Conservation (phyloP, 2,329 filamentous ascomycete species). For the Periconia sp. region DNA sequence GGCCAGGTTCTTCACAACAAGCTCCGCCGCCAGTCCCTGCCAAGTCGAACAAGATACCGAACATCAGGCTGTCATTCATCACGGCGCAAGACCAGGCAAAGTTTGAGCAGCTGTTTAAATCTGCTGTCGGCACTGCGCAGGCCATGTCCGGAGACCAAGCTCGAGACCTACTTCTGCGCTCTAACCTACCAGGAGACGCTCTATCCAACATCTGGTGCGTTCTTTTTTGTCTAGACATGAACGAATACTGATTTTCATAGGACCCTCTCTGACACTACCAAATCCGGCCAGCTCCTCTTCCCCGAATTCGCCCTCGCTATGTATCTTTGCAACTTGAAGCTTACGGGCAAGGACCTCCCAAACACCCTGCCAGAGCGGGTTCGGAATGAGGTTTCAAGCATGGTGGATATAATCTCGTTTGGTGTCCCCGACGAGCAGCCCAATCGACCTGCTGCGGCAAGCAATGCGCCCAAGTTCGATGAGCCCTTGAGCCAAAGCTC, state of each 20-base stretch:
- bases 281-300: constrained; percentile 94
- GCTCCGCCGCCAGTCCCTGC: constrained; percentile 69
- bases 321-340: constrained; percentile 95
- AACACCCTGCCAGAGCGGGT: constrained; percentile 78
- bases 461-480: constrained; percentile 75
- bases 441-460: constrained; percentile 57
- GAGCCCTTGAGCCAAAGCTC: constrained; percentile 58
- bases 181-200: constrained; percentile 83
- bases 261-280: constrained; percentile 93
- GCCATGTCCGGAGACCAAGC: constrained; percentile 92
- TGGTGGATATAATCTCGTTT: constrained; percentile 99
- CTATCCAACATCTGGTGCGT: constrained; percentile 89
- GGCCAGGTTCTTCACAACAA: constrained; percentile 44
- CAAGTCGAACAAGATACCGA: constrained; percentile 79
- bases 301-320: constrained; percentile 97
- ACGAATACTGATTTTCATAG: no score
- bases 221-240: no score
- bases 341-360: constrained; percentile 86
- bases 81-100: constrained; percentile 93
- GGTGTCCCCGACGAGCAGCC: constrained; percentile 77
- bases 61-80: constrained; percentile 93
- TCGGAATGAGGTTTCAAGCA: constrained; percentile 96
- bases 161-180: constrained; percentile 84
- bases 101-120: constrained; percentile 97
- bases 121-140: constrained; percentile 82